A percentile compares a stretch with the other conserved stretches of the same genome.
Conservation (phyloP, 306 rosid genomes). For the Hippophae gyantsensis region DNA sequence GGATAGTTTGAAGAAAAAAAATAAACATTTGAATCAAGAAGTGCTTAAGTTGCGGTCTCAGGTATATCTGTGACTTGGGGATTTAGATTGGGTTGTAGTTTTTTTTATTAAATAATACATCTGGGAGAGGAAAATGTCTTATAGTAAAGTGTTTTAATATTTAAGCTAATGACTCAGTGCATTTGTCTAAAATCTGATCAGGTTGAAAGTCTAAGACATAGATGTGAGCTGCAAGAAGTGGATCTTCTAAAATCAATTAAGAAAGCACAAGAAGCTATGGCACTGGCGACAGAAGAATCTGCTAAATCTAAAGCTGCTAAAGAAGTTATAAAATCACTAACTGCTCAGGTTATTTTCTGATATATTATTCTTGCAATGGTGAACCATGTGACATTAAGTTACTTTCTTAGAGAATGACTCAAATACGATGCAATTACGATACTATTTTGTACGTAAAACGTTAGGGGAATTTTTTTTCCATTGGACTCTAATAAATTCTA, state of each 20-base stretch:
- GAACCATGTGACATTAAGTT: no score
- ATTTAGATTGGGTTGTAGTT: no score
- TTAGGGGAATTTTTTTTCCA: no score
- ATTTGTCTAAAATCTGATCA: slow-evolving; percentile 19
- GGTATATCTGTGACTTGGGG: slow-evolving; percentile 30
- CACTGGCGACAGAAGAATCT: slow-evolving; percentile 79
- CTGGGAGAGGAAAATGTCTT: not conserved
- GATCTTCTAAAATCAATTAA: slow-evolving; percentile 70
- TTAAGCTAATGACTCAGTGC: slow-evolving; percentile 3
- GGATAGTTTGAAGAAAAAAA: slow-evolving; percentile 83
- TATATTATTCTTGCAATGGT: not conserved
- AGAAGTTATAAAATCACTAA: slow-evolving; percentile 87
- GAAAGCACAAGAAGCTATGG: slow-evolving; percentile 73
- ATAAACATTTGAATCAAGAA: slow-evolving; percentile 78
- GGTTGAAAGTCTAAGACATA: slow-evolving; percentile 76
- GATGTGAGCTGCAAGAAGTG: slow-evolving; percentile 74
- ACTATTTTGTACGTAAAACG: no score
- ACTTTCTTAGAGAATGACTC: no score
- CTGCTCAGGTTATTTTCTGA: slow-evolving; percentile 65
- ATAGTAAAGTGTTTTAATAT: slow-evolving; percentile 1
- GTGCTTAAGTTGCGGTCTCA: slow-evolving; percentile 63
- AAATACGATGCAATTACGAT: no score
- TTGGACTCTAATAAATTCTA: no score
- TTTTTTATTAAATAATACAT: no score
- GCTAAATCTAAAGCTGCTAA: slow-evolving; percentile 75